A percentile compares a stretch with the other conserved stretches of the same genome.
Conservation (phyloP, 257 asterid species). For the Capsicum baccatum region DNA sequence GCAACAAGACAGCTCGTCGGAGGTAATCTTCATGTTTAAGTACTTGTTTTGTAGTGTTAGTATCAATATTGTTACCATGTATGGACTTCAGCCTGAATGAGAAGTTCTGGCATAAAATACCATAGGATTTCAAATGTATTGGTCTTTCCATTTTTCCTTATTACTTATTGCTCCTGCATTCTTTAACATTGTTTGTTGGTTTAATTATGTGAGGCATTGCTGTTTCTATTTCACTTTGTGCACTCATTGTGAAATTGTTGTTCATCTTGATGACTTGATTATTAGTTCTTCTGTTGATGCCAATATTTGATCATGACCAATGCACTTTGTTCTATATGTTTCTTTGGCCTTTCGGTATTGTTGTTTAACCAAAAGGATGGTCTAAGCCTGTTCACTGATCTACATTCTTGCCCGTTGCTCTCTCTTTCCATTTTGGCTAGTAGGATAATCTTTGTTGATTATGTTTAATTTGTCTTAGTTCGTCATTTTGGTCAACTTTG, state of each 20-base stretch:
- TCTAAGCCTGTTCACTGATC: neutral
- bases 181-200: neutral
- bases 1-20: conserved; percentile 62
- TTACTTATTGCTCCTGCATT: conserved; percentile 13
- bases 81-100: neutral
- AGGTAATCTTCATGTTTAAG: conserved; percentile 54
- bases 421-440: neutral
- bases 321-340: neutral
- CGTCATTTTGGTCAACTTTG: neutral
- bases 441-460: neutral
- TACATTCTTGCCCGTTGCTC: neutral
- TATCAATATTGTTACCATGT: neutral
- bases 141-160: neutral
- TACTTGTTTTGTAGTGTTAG: neutral
- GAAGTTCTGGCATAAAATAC: neutral
- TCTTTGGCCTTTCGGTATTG: neutral
- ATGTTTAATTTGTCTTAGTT: neutral
- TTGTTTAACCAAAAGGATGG: conserved; percentile 1
- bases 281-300: neutral
- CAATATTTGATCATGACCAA: neutral
- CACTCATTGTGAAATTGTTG: neutral
- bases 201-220: neutral
- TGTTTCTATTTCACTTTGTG: neutral
- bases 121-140: neutral
- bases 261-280: neutral